phyloP scores from a whole-genome alignment of 2,329 filamentous ascomycete genomes.

The Verticillium albo-atrum region DNA sequence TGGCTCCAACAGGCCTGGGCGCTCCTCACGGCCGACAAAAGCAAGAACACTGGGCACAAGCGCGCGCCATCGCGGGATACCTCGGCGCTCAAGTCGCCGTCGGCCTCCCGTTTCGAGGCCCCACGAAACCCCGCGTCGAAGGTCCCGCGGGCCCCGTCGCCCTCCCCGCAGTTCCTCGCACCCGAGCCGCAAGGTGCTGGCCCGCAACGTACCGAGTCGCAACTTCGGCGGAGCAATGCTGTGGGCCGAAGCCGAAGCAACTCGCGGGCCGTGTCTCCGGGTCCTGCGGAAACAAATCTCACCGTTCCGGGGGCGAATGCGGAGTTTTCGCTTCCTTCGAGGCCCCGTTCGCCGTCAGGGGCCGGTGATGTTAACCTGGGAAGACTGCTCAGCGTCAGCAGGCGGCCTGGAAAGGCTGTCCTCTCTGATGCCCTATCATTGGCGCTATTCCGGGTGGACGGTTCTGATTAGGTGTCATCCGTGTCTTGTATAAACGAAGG shows the following conservation, averaged over 20 bases:
- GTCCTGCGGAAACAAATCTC: background rate
- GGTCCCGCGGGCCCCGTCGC: background rate
- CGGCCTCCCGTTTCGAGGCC: slow-evolving; percentile 13
- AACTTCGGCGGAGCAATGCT: slow-evolving; percentile 2
- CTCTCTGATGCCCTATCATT: slow-evolving; percentile 14
- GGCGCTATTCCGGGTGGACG: slow-evolving; percentile 14
- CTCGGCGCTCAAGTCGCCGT: background rate
- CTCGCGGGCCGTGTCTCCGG: background rate
- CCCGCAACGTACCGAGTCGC: background rate
- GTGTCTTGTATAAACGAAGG: too few relatives aligned
- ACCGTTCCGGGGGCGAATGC: background rate
- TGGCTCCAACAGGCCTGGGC: slow-evolving; percentile 26
- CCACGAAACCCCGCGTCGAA: slow-evolving; percentile 3
- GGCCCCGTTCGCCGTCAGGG: slow-evolving; percentile 4
- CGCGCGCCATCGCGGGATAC: background rate
- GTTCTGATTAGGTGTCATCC: background rate
- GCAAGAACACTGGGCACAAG: background rate
- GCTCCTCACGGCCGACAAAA: slow-evolving; percentile 18
- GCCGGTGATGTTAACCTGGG: slow-evolving; percentile 5
- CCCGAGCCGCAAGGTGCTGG: background rate
- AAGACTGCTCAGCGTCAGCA: slow-evolving; percentile 11
- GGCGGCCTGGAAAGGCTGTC: slow-evolving; percentile 9
- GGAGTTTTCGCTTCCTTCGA: background rate
- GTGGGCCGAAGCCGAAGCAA: slow-evolving; percentile 3
- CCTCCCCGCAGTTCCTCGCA: slow-evolving; percentile 1